Evolutionary conservation across 805 yeast genomes (phyloP), one percentile per base, ranked within the genome.

Genomic region (Wickerhamiella spandovensis): DNA sequence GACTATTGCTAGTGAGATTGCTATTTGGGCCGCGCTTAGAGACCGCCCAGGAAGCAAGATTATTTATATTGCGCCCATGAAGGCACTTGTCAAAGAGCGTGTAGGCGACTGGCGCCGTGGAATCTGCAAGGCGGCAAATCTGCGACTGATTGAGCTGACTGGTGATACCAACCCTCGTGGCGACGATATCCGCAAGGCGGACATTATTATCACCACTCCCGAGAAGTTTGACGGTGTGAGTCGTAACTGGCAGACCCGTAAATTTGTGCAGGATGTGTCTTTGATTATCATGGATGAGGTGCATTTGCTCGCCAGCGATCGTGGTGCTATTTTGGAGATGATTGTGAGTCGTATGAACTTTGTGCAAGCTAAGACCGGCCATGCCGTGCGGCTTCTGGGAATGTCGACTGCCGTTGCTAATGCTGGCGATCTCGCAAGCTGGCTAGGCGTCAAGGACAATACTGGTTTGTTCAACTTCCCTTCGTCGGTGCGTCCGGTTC

Each of bases 1-100:
- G 65, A 92, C 98, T 0, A 83, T 92, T 32, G 97, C 94, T 25
- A 95, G 97, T 0, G 99, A 92, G 62, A 67, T 92, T 50, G 97
- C 97, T 0, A 85, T 92, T 15, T 92, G 97, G 97, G 90, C 88
- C 63, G 97, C 98, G 0, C 84, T 90, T 64, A 77, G 75, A 44
- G 82, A 84, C 45, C 79, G 74, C 51, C 96, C 97, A 0, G 78
- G 81, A 10, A 78, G 86, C 1, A 88, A 88, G 57, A 74, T 85
- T 23, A 90, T 84, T 7, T 84, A 85, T 61, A 83, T 84, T 67
- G 94, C 94, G 0, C 94, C 94, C 1, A 85, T 84, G 94, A 84
- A 85, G 58, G 94, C 94, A 0, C 72, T 84, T 57, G 94, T 84
- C 1, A 68, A 89, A 48, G 94, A 84, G 64, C 72, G 94, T 61